phyloP scores from a whole-genome alignment of 108 stramenopile genomes.

The Pseudonitzschia multistriata region DNA sequence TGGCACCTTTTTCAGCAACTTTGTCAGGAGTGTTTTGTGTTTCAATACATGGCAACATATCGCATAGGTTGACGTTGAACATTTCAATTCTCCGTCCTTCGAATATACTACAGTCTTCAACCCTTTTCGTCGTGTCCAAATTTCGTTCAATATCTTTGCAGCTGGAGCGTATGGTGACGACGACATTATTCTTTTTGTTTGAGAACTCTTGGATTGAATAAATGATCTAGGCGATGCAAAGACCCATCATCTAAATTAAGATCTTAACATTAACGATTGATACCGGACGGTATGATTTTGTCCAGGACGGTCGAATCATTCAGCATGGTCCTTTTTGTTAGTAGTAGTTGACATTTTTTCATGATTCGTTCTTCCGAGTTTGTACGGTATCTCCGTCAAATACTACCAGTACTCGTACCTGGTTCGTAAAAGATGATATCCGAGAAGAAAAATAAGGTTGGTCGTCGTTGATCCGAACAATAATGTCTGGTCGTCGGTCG shows the following conservation, averaged over 20 bases:
- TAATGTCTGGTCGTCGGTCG: background rate
- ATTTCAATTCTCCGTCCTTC: conserved; percentile 43
- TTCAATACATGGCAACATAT: conserved; percentile 51
- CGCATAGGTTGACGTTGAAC: conserved; percentile 57
- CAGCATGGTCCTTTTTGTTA: too few species aligned
- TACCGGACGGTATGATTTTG: too few species aligned
- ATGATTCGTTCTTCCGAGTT: background rate
- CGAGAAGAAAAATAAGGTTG: too few species aligned
- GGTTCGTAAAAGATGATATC: too few species aligned
- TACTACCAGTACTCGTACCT: too few species aligned
- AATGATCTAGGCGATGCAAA: too few species aligned
- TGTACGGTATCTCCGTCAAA: too few species aligned
- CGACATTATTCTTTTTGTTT: conserved; percentile 20
- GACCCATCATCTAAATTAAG: too few species aligned
- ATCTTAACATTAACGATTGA: too few species aligned
- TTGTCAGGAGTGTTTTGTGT: conserved; percentile 33
- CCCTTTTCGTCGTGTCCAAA: conserved; percentile 36
- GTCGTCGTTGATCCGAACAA: background rate
- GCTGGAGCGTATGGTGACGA: conserved; percentile 54
- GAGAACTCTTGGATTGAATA: background rate
- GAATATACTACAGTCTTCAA: conserved; percentile 62
- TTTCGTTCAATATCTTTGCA: conserved; percentile 41
- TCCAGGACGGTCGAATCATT: too few species aligned
- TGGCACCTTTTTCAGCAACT: conserved; percentile 24
- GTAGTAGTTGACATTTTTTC: background rate